Base-by-base conservation (phyloP, 176 grass and related monocot genomes). In the Musa beccarii region DNA sequence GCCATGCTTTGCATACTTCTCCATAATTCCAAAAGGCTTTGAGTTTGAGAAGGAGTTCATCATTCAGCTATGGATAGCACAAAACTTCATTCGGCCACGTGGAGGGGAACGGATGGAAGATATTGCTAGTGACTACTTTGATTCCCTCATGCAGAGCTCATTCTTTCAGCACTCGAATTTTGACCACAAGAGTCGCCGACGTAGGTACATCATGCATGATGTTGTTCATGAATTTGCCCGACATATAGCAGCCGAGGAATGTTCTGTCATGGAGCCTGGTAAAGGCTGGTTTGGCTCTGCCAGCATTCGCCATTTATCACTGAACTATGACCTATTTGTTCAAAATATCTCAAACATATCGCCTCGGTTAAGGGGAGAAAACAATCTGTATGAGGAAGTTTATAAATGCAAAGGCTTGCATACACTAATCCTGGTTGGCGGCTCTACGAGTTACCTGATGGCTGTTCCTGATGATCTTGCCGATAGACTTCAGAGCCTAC, bases 211-310 rank as follows among this genome's bases (percentile, higher is more conserved):
- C 21, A 87, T 93, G 64, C 85, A 93, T 75, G 52, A 87, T 7
- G 81, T 93, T 63, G 82, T 93, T 52, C 80, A 89, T 79, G 87
- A 87, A 49, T 83, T 89, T 74, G 91, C 91, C 54, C 85, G 73
- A n/a, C 74, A 53, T 79, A 59, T 93, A 79, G 83, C 82, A 28
- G 78, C 71, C 2, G 85, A 87, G 68, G 91, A 93, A 85, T 71
- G 87, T 28, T 74, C n/a, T 53, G 62, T 43, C 12, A 64, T 87
- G 11, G 56, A 52, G 17, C 28, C 12, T 72, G 80, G 81, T 12
- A 49, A 67, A 62, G 64, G 23, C 61, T 78, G 69, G 69, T 72
- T 9, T 49, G 12, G 15, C 2, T 10, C 61, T 49, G 76, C 81
- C 52, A 72, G 63, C 11, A 81, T 81, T 50, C 84, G 15, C 12